These are phyloP conservation scores for Cystofilobasidium macerans DNA, from an alignment of 768 basidiomycete species.

Conservation along the genomic window DNA sequence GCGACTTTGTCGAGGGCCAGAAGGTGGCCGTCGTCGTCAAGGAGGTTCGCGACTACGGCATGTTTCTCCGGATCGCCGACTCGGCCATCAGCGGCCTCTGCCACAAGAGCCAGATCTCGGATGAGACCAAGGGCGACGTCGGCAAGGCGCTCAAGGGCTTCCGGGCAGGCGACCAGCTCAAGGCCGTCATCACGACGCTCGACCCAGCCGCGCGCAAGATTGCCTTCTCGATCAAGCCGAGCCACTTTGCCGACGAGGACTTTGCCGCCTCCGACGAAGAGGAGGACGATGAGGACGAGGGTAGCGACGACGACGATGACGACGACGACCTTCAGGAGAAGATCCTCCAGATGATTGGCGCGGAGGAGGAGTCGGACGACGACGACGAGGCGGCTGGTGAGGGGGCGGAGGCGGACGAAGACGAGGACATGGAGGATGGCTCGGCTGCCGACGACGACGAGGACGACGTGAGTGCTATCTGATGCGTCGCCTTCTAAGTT, in stretches of 20 bases:
- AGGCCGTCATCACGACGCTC: slow-evolving; percentile 60
- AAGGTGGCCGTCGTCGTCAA: slow-evolving; percentile 70
- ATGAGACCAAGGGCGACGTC: slow-evolving; percentile 72
- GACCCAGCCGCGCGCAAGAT: slow-evolving; percentile 71
- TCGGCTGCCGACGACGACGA: slow-evolving; percentile 38
- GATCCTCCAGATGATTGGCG: slow-evolving; percentile 29
- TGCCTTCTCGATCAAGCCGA: slow-evolving; percentile 72
- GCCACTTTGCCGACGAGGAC: slow-evolving; percentile 64
- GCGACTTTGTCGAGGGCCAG: slow-evolving; percentile 62
- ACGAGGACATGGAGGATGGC: slow-evolving; percentile 24
- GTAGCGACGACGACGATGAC: slow-evolving; percentile 46
- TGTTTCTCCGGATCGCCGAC: slow-evolving; percentile 83
- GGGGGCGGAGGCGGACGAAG: slow-evolving; percentile 33
- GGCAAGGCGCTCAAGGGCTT: slow-evolving; percentile 66
- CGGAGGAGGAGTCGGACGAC: slow-evolving; percentile 30
- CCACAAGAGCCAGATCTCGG: slow-evolving; percentile 90
- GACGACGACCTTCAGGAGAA: slow-evolving; percentile 34
- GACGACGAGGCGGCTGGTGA: slow-evolving; percentile 30
- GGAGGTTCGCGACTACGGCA: slow-evolving; percentile 72
- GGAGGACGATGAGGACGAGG: slow-evolving; percentile 36
- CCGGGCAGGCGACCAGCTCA: slow-evolving; percentile 75
- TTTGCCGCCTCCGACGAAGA: slow-evolving; percentile 37
- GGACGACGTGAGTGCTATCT: slow-evolving; percentile 33
- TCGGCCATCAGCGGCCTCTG: slow-evolving; percentile 80
- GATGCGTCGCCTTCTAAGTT: neutral